These are phyloP conservation scores for Dendryphion nanum DNA, from an alignment of 2,329 filamentous ascomycete genomes.

Conservation along the genomic window DNA sequence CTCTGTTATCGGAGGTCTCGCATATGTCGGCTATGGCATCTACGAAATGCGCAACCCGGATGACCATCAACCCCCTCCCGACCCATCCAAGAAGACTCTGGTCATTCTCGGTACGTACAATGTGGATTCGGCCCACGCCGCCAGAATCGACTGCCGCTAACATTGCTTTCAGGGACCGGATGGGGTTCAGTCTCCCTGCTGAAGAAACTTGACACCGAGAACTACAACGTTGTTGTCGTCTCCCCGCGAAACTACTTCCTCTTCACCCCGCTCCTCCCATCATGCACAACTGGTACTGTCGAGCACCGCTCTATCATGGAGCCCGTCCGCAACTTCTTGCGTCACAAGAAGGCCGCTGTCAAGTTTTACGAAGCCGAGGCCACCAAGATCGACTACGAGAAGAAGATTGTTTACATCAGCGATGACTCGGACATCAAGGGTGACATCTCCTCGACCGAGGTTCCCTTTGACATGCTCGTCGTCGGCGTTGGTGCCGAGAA, in stretches of 20 bases:
- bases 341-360: constrained; percentile 89
- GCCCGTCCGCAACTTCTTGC: constrained; percentile 91
- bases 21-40: constrained; percentile 75
- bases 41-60: constrained; percentile 78
- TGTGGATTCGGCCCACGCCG: not conserved
- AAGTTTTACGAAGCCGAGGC: constrained; percentile 98
- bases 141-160: constrained; percentile 6
- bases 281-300: constrained; percentile 94
- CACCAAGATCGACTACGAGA: constrained; percentile 89
- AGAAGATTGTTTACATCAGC: constrained; percentile 82
- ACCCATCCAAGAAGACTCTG: constrained; percentile 92
- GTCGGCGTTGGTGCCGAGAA: constrained; percentile 97
- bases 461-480: constrained; percentile 97
- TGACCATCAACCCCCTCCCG: constrained; percentile 69
- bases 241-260: constrained; percentile 99
- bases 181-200: constrained; percentile 96
- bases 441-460: constrained; percentile 75
- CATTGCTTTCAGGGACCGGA: constrained; percentile 77
- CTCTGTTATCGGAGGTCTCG: constrained; percentile 66
- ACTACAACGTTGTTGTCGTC: constrained; percentile 98
- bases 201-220: constrained; percentile 97
- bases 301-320: constrained; percentile 99
- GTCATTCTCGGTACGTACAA: constrained; percentile 79
- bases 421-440: constrained; percentile 95
- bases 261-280: constrained; percentile 95